Percentiles rank a stretch among this genome's conserved stretches.
These are phyloP conservation scores for Lenzites betulinus DNA, from an alignment of 768 basidiomycete genomes.

Conservation along the genomic window DNA sequence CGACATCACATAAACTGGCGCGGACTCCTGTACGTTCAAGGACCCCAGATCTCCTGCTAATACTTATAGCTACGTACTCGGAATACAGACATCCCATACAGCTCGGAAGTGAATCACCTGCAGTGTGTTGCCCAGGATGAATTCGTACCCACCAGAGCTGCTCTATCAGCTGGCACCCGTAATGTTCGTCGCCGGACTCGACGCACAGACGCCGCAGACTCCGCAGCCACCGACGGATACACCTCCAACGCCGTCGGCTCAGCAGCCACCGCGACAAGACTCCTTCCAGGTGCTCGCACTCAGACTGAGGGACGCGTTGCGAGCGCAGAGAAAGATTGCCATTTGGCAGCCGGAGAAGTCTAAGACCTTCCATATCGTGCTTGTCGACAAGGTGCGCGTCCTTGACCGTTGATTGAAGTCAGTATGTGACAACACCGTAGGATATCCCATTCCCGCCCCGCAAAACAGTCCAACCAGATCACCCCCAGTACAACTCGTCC, in stretches of 20 bases:
- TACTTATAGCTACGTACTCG: too few species aligned
- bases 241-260: conserved; percentile 23
- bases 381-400: conserved; percentile 73
- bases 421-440: conserved; percentile 34
- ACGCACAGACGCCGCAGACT: conserved; percentile 27
- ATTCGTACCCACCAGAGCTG: conserved; percentile 90
- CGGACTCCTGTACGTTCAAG: too few species aligned
- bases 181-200: conserved; percentile 93
- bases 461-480: conserved; percentile 63
- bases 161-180: conserved; percentile 88
- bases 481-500: conserved; percentile 54
- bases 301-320: conserved; percentile 71
- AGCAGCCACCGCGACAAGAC: conserved; percentile 45
- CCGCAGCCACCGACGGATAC: conserved; percentile 24
- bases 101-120: background rate
- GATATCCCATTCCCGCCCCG: conserved; percentile 85
- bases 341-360: conserved; percentile 75
- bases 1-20: too few species aligned
- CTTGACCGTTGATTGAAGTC: background rate
- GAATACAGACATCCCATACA: background rate
- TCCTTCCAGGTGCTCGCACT: conserved; percentile 59
- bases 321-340: conserved; percentile 59
- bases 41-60: too few species aligned
- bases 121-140: conserved; percentile 51
- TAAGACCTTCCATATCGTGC: conserved; percentile 76